A percentile compares a stretch with the other conserved stretches of the same genome.
phyloP scores from a whole-genome alignment of 208 protist genomes.

The Angomonas desouzai region DNA sequence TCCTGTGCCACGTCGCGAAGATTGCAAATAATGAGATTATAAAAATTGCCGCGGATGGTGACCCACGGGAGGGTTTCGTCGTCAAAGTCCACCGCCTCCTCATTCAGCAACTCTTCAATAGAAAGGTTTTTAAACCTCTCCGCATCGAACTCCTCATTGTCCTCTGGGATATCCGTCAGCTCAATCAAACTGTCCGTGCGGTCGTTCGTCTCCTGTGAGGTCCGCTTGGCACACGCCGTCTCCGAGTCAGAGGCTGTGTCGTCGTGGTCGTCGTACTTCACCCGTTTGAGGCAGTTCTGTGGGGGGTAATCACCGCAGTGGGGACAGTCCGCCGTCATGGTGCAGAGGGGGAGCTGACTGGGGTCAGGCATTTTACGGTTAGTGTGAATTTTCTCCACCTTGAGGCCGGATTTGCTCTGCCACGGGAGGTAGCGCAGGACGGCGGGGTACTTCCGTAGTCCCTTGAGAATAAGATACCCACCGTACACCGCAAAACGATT shows the following conservation, averaged over 20 bases:
- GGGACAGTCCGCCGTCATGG: conserved; percentile 46
- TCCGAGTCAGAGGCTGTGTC: background rate
- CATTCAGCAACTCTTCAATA: conserved; percentile 36
- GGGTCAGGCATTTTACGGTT: conserved; percentile 34
- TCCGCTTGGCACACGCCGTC: background rate
- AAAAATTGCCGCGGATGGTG: conserved; percentile 66
- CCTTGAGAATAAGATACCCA: conserved; percentile 52
- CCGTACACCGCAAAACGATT: conserved; percentile 72
- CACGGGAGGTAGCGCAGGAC: conserved; percentile 80
- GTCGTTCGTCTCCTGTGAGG: background rate
- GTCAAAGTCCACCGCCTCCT: conserved; percentile 60
- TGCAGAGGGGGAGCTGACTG: conserved; percentile 54
- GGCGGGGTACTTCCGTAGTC: conserved; percentile 43
- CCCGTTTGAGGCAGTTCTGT: background rate
- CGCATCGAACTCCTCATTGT: conserved; percentile 1
- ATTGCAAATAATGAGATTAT: conserved; percentile 62
- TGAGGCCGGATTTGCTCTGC: conserved; percentile 27
- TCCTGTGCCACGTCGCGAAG: conserved; percentile 67
- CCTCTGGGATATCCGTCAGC: background rate
- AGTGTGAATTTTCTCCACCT: conserved; percentile 54
- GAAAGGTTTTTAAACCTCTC: conserved; percentile 19
- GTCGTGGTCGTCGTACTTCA: background rate
- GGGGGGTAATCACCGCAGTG: conserved; percentile 50
- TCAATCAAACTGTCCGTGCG: background rate
- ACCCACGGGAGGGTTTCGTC: conserved; percentile 65